These are phyloP conservation scores for Rubia peregrina DNA, from an alignment of 305 asterid genomes.

Conservation along the genomic window DNA sequence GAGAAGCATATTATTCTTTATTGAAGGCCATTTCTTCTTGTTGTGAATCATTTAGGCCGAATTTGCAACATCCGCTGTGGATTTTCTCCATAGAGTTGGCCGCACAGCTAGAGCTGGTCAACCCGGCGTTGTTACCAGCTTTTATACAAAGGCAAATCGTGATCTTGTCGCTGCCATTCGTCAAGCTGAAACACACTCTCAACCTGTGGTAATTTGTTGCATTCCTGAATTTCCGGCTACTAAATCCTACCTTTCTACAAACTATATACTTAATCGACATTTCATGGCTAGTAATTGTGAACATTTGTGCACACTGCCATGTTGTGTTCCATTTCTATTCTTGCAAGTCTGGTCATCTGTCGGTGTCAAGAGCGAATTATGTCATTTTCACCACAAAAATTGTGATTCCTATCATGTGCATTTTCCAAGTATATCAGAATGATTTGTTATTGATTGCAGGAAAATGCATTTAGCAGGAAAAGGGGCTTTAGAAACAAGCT, in stretches of 20 bases:
- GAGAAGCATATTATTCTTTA: not conserved
- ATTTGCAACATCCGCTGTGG: slow-evolving; percentile 84
- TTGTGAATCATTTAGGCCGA: slow-evolving; percentile 55
- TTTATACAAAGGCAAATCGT: slow-evolving; percentile 47
- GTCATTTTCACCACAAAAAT: not conserved
- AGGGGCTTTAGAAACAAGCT: slow-evolving; percentile 34
- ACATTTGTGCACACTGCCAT: not conserved
- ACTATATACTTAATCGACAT: not conserved
- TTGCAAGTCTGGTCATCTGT: not conserved
- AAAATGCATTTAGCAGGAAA: slow-evolving; percentile 33
- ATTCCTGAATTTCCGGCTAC: not conserved
- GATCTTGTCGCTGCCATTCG: slow-evolving; percentile 88
- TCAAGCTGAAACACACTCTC: slow-evolving; percentile 53
- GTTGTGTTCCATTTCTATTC: not conserved
- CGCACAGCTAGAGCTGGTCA: slow-evolving; percentile 97
- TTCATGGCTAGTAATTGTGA: not conserved
- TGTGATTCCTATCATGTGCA: not conserved
- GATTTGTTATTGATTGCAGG: slow-evolving; percentile 18
- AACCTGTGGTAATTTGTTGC: slow-evolving; percentile 55
- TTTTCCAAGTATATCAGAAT: slow-evolving; percentile 6
- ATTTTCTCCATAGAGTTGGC: slow-evolving; percentile 94
- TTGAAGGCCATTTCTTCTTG: slow-evolving; percentile 16
- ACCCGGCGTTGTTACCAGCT: slow-evolving; percentile 80
- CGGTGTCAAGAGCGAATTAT: not conserved
- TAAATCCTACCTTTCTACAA: too few relatives aligned